phyloP scores from a whole-genome alignment of 371 early-diverging fungal species.

The Catenaria anguillulae region DNA sequence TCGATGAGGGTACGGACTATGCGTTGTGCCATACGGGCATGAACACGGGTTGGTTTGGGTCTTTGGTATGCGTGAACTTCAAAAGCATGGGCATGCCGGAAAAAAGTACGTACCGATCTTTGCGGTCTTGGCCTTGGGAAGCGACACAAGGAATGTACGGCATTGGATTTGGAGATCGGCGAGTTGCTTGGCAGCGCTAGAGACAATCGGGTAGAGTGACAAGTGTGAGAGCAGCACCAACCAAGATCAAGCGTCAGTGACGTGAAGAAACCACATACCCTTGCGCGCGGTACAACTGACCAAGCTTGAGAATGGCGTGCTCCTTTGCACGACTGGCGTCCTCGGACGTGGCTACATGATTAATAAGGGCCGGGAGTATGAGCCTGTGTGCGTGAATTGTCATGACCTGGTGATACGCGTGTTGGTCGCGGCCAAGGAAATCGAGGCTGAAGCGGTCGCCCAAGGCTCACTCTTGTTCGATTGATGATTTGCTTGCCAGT shows the following conservation, averaged over 20 bases:
- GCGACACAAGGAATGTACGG: conserved; percentile 54
- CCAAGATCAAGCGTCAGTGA: too few relatives aligned
- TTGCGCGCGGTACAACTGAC: conserved; percentile 44
- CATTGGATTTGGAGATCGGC: conserved; percentile 66
- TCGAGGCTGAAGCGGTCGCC: too few relatives aligned
- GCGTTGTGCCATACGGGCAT: too few relatives aligned
- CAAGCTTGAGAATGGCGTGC: conserved; percentile 34
- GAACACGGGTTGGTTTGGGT: not conserved
- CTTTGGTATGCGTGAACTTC: not conserved
- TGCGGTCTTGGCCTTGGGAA: conserved; percentile 91
- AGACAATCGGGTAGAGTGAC: too few relatives aligned
- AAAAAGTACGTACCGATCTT: conserved; percentile 55
- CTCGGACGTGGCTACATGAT: not conserved
- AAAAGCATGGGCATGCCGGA: too few relatives aligned
- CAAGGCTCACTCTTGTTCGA: too few relatives aligned
- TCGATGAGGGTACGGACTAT: conserved; percentile 75
- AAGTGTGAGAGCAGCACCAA: too few relatives aligned
- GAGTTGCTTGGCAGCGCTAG: conserved; percentile 59
- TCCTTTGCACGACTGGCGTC: not conserved
- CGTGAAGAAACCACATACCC: conserved; percentile 21
- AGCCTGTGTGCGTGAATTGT: too few relatives aligned
- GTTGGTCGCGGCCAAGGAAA: too few relatives aligned
- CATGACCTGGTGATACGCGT: too few relatives aligned
- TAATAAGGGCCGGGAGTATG: too few relatives aligned
- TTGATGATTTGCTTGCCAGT: too few relatives aligned